Evolutionary conservation across 1,284 basidiomycete genomes (phyloP).

Genomic region (Papiliotrema laurentii): DNA sequence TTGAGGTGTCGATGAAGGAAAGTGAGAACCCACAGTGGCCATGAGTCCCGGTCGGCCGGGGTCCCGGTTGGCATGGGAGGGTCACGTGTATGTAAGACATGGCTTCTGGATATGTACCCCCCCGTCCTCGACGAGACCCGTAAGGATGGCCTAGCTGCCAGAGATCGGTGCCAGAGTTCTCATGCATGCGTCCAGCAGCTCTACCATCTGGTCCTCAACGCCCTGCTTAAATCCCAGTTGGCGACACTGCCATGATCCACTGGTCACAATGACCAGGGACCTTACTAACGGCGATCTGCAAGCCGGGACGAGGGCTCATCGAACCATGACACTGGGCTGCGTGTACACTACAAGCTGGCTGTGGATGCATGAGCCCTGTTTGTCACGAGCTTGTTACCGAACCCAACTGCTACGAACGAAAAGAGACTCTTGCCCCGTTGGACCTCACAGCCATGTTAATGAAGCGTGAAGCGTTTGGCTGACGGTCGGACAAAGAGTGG

Average conservation of each 20-base stretch:
- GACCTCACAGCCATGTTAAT: neutral
- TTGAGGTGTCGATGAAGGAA: neutral
- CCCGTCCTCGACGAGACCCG: neutral
- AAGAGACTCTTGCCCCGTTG: neutral
- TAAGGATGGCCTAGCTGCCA: neutral
- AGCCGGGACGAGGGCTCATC: neutral
- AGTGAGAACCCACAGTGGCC: neutral
- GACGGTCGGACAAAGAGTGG: neutral
- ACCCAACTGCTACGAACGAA: neutral
- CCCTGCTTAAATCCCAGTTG: neutral
- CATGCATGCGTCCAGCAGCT: neutral
- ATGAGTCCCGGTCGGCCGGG: neutral
- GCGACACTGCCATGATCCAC: neutral
- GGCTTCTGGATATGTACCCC: neutral
- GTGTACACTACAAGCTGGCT: neutral
- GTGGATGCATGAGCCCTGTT: neutral
- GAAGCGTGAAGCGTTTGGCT: neutral
- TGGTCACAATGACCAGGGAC: neutral
- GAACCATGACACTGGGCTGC: neutral
- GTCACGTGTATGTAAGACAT: neutral
- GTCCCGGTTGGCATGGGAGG: neutral
- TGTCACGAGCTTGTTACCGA: neutral
- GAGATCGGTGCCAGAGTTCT: neutral
- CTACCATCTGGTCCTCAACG: neutral
- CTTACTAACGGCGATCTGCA: neutral